Percentiles rank a stretch among this genome's conserved stretches.
These are phyloP conservation scores for Leccinum imitatum DNA, from an alignment of 768 basidiomycete genomes.

Conservation along the genomic window DNA sequence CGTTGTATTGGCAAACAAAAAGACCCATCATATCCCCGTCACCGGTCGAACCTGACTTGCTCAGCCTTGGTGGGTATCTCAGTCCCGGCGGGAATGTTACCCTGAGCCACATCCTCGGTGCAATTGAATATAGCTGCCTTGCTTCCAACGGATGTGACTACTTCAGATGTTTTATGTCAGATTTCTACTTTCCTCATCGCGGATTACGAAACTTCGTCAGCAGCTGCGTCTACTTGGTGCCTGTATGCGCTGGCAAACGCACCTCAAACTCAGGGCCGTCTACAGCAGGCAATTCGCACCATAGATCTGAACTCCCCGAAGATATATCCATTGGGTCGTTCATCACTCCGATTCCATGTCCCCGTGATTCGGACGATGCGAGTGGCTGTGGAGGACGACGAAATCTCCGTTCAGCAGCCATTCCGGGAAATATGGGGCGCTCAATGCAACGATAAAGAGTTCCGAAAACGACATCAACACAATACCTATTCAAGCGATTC, in stretches of 20 bases:
- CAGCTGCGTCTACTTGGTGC: slow-evolving; percentile 57
- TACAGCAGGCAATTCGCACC: slow-evolving; percentile 46
- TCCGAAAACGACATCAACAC: slow-evolving; percentile 55
- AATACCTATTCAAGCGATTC: slow-evolving; percentile 59
- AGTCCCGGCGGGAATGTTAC: neutral
- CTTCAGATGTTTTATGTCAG: slow-evolving; percentile 58
- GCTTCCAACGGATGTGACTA: slow-evolving; percentile 43
- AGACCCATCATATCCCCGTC: slow-evolving; percentile 7
- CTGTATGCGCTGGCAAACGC: slow-evolving; percentile 54
- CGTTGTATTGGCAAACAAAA: slow-evolving; percentile 16
- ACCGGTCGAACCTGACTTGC: slow-evolving; percentile 38
- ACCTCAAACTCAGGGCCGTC: slow-evolving; percentile 43
- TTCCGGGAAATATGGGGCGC: slow-evolving; percentile 32
- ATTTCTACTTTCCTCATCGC: slow-evolving; percentile 65
- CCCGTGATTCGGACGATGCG: slow-evolving; percentile 63
- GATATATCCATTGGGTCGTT: slow-evolving; percentile 46
- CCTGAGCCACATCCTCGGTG: slow-evolving; percentile 38
- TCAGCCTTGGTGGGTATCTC: slow-evolving; percentile 49
- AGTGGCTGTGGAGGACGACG: slow-evolving; percentile 45
- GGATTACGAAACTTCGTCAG: slow-evolving; percentile 62
- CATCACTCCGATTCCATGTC: slow-evolving; percentile 52
- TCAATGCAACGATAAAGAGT: slow-evolving; percentile 37
- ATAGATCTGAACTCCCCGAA: slow-evolving; percentile 21
- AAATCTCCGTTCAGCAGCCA: slow-evolving; percentile 48
- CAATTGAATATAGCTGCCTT: slow-evolving; percentile 53